Evolutionary conservation across 805 yeast species (phyloP).

Genomic region (Danielia reshetovae): DNA sequence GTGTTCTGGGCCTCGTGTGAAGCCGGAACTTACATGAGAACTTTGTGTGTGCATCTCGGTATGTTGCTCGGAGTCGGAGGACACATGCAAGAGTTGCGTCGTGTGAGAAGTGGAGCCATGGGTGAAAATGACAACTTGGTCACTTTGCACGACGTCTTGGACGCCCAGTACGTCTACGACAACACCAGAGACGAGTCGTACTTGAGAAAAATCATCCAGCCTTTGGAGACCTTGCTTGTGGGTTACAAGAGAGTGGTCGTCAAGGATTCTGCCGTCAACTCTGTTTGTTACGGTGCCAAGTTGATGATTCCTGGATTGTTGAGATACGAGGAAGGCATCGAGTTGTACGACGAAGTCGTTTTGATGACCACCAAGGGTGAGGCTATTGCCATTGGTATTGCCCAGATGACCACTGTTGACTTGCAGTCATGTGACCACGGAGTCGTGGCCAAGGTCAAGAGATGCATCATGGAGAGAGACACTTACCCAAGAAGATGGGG

Average conservation of each 20-base stretch:
- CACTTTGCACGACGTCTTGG: slow-evolving; percentile 94
- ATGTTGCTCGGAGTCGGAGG: slow-evolving; percentile 99
- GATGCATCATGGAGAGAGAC: slow-evolving; percentile 99
- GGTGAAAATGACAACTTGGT: slow-evolving; percentile 88
- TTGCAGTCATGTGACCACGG: slow-evolving; percentile 97
- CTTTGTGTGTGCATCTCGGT: slow-evolving; percentile 97
- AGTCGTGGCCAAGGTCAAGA: slow-evolving; percentile 95
- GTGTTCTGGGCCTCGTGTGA: slow-evolving; percentile 99
- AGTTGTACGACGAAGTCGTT: slow-evolving; percentile 95
- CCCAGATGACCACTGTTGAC: slow-evolving; percentile 98
- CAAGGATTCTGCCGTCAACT: slow-evolving; percentile 90
- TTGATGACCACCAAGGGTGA: slow-evolving; percentile 99
- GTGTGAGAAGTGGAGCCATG: slow-evolving; percentile 97
- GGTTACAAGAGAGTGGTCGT: slow-evolving; percentile 98
- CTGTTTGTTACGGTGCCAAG: slow-evolving; percentile 98
- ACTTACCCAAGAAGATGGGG: slow-evolving; percentile 99
- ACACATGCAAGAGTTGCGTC: slow-evolving; percentile 99
- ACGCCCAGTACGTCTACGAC: slow-evolving; percentile 97
- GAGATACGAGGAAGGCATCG: slow-evolving; percentile 97
- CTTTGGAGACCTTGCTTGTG: slow-evolving; percentile 86
- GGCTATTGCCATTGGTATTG: slow-evolving; percentile 97
- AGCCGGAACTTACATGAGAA: slow-evolving; percentile 99
- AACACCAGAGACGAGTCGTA: slow-evolving; percentile 96
- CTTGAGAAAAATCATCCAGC: slow-evolving; percentile 89
- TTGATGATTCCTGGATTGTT: slow-evolving; percentile 97